Evolutionary conservation across 1,284 basidiomycete species (phyloP).

Genomic region (Tausonia pullulans): DNA sequence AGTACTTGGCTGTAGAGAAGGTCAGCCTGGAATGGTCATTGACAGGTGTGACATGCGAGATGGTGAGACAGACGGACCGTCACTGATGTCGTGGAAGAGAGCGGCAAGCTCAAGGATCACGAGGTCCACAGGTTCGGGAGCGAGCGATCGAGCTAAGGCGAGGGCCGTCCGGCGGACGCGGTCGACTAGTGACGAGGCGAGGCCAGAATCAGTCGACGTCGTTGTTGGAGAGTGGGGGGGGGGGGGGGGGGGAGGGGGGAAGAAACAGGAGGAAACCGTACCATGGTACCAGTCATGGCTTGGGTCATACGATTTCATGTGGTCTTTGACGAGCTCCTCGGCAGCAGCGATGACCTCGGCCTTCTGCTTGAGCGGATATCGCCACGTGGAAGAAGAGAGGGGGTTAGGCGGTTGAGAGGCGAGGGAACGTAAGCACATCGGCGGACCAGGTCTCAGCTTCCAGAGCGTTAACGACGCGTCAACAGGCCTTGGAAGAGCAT

Average conservation of each 20-base stretch:
- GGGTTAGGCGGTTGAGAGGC: no score
- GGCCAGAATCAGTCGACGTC: not conserved
- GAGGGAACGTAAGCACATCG: no score
- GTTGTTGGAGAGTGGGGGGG: no score
- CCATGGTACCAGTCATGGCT: conserved; percentile 84
- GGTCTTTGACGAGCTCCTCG: conserved; percentile 57
- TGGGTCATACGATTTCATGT: conserved; percentile 75
- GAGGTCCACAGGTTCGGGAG: conserved; percentile 23
- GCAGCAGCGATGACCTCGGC: conserved; percentile 45
- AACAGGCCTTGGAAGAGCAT: no score
- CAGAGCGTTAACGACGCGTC: no score
- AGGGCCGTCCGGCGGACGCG: conserved; percentile 69
- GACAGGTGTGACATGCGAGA: conserved; percentile 41
- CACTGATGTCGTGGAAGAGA: conserved; percentile 76
- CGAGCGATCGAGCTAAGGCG: conserved; percentile 46
- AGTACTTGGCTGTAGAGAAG: conserved; percentile 27
- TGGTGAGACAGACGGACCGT: conserved; percentile 60
- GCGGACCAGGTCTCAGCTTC: no score
- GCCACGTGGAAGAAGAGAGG: no score
- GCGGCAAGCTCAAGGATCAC: conserved; percentile 62
- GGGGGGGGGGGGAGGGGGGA: not conserved
- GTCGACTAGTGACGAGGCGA: conserved; percentile 44
- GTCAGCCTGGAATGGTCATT: no score
- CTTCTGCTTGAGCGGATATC: not conserved
- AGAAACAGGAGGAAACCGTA: conserved; percentile 29